Base-by-base conservation (phyloP, 1,284 basidiomycete species). In the Apiotrichum akiyoshidainum region DNA sequence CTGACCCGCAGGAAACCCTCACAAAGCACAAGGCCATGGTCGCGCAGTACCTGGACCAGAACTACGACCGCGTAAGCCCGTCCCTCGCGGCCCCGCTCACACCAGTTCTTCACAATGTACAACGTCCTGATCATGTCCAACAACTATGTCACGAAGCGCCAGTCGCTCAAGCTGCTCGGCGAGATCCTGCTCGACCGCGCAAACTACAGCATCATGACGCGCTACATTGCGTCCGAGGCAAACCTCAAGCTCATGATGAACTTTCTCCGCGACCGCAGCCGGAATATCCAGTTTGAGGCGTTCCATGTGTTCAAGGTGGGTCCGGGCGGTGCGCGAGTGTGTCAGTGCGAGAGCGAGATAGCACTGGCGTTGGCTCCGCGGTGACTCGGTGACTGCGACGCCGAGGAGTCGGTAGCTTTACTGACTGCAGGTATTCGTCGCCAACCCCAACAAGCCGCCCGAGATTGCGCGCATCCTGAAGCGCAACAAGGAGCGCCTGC, bases 201-300 rank as follows among this genome's bases (percentile, higher is more conserved):
- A 46, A 99, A 99, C 79, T 99, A 98, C 81, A 89, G 84, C 68
- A 90, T 98, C 72, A 99, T 99, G 95, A 98, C 95, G 0, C 84
- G 87, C n/a, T 99, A 98, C 76, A 98, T 99, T 68, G 85, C 89
- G 7, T 87, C 86, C 51, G 82, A 84, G 60, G 88, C 88, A 41
- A 99, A 99, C 74, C 83, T 99, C 61, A 98, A 98, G 85, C 90
- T 95, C 85, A 97, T 99, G 92, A 99, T 99, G 95, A 99, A 99
- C 77, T 84, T 99, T 54, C 81, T 99, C 52, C 84, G 93, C 62
- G 93, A 98, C 73, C 93, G 93, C 82, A 95, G 92, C 82, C 91
- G 92, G 82, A 98, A 99, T 77, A 99, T 99, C 55, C 95, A 99
- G 78, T 99, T 98, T 63, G 95, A 99, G 77, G 95, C 95, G 2